Evolutionary conservation across 148 eudicot genomes (phyloP).

Genomic region (Chenopodium formosanum): DNA sequence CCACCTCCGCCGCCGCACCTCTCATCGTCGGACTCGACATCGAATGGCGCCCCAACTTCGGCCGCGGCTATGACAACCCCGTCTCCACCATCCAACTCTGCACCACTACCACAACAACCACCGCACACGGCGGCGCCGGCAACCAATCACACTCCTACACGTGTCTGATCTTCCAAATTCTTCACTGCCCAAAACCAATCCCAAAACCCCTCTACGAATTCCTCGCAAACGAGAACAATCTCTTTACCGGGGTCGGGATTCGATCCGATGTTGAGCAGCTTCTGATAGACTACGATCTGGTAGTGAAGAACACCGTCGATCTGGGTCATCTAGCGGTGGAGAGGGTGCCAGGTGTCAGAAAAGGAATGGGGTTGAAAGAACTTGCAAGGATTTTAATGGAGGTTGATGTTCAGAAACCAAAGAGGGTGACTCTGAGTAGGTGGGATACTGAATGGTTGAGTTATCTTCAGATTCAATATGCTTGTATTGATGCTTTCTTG

Average conservation of each 20-base stretch:
- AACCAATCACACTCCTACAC: background rate
- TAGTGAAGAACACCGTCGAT: conserved; percentile 7
- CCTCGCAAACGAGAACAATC: conserved; percentile 17
- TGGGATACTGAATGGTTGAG: conserved; percentile 51
- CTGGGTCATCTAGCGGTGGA: conserved; percentile 6
- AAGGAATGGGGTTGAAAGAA: conserved; percentile 43
- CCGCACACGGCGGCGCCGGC: no score
- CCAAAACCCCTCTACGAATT: conserved; percentile 29
- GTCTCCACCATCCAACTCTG: conserved; percentile 56
- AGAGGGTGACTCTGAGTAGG: conserved; percentile 44
- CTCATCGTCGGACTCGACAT: conserved; percentile 53
- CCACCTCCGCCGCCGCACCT: conserved; percentile 6
- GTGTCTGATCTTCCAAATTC: conserved; percentile 52
- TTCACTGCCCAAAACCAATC: conserved; percentile 25
- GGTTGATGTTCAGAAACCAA: conserved; percentile 47
- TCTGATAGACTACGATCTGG: conserved; percentile 30
- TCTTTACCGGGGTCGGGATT: conserved; percentile 49
- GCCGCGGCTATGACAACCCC: conserved; percentile 30
- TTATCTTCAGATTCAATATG: conserved; percentile 43
- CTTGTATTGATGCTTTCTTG: conserved; percentile 51
- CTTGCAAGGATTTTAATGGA: conserved; percentile 37
- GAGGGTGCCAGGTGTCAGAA: background rate
- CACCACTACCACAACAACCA: conserved; percentile 3
- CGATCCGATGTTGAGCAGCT: conserved; percentile 36
- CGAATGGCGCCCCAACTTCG: conserved; percentile 50